Percentiles rank a stretch among this genome's conserved stretches.
Conservation (phyloP, 495 filamentous ascomycete genomes). For the Terfezia claveryi region DNA sequence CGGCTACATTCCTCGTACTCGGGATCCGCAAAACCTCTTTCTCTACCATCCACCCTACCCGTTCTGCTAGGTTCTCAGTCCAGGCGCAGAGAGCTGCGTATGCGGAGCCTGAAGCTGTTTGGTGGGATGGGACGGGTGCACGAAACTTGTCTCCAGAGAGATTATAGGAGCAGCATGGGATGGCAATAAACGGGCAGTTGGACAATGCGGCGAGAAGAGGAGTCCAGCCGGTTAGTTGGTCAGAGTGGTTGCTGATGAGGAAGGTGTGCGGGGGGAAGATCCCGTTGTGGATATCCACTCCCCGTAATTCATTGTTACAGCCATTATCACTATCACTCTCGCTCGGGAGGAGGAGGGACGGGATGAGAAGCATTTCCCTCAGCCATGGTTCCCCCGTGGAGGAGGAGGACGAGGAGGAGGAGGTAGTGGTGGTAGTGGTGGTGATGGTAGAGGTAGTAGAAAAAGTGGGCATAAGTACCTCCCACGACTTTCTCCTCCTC, state of each 20-base stretch:
- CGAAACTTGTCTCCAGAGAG: constrained; percentile 53
- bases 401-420: not conserved
- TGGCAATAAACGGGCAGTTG: constrained; percentile 59
- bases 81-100: constrained; percentile 59
- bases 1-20: constrained; percentile 63
- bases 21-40: constrained; percentile 67
- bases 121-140: constrained; percentile 27
- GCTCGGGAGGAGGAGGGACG: not conserved
- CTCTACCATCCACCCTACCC: constrained; percentile 56
- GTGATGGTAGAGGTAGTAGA: not conserved
- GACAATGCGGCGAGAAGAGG: constrained; percentile 64
- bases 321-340: not conserved
- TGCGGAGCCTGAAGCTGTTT: constrained; percentile 24
- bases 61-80: constrained; percentile 38
- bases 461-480: constrained; percentile 27
- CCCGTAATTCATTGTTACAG: constrained; percentile 5
- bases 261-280: constrained; percentile 57
- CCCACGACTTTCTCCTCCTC: constrained; percentile 61
- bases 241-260: constrained; percentile 89
- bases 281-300: constrained; percentile 39
- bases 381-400: not conserved
- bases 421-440: not conserved
- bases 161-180: constrained; percentile 85
- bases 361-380: not conserved
- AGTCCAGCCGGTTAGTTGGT: constrained; percentile 90